Percentiles rank a stretch among this genome's conserved stretches.
Conservation (phyloP, 495 filamentous ascomycete species). For the Margaritispora aquatica region DNA sequence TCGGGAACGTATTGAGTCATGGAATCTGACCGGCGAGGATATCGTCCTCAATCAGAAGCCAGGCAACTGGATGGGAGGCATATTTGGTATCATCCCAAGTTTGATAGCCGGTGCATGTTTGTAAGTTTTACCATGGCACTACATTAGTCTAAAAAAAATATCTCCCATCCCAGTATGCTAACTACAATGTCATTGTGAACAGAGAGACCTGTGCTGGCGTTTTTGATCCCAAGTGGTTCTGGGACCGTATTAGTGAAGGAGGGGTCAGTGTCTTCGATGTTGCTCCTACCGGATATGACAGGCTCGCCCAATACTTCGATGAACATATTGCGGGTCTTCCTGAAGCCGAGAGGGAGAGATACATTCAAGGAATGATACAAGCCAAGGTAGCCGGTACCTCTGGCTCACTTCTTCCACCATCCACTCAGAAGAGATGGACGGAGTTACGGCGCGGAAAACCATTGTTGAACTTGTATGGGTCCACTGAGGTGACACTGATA, state of each 20-base stretch:
- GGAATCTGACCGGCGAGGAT: constrained; percentile 6
- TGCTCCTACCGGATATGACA: constrained; percentile 10
- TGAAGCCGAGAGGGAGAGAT: constrained; percentile 1
- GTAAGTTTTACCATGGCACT: constrained; percentile 3
- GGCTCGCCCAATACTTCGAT: constrained; percentile 12
- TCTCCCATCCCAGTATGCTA: neutral
- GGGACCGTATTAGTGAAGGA: constrained; percentile 13
- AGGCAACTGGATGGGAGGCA: constrained; percentile 13
- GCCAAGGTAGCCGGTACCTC: constrained; percentile 6
- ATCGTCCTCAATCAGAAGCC: constrained; percentile 12
- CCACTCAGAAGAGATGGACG: constrained; percentile 14
- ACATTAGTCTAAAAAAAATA: neutral
- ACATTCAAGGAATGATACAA: constrained; percentile 12
- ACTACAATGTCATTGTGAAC: neutral
- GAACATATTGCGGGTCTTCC: constrained; percentile 10
- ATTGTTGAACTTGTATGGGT: constrained; percentile 10
- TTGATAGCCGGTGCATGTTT: constrained; percentile 12
- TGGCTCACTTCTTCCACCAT: constrained; percentile 6
- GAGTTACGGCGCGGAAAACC: constrained; percentile 9
- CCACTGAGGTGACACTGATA: constrained; percentile 10
- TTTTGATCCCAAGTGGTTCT: constrained; percentile 15
- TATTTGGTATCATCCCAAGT: constrained; percentile 11
- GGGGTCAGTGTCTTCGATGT: constrained; percentile 12
- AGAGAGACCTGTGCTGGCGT: constrained; percentile 14
- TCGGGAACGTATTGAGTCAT: constrained; percentile 7